Evolutionary conservation across 2,329 filamentous ascomycete genomes (phyloP), one percentile per base, ranked within the genome.

Genomic region (Didymella glomerata): DNA sequence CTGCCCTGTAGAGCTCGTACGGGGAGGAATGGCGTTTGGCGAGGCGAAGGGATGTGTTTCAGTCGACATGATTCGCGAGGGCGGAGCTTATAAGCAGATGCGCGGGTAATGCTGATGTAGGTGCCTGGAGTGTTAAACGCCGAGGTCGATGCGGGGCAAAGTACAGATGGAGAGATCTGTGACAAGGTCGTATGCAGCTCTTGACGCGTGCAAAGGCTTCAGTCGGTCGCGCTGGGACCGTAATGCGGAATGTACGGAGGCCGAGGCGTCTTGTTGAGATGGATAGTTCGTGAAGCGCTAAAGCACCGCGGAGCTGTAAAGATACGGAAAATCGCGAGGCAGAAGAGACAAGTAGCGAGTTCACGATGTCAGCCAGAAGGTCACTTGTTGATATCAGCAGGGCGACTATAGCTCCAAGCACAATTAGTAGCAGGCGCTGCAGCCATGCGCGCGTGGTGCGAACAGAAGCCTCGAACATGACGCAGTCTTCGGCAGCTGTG

Each of bases 11-110:
- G 75, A 77, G 65, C 70, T 74, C 14, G 75, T 77, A 61, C 76
- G 74, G 49, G 76, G 76, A 14, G 76, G 76, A 18, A 78, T 78
- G 22, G 74, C 76, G 68, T 78, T 78, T 34, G 76, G 76, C 24
- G 74, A 77, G 20, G 71, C 68, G 59, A 73, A 75, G 41, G 73
- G 73, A 59, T 71, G 71, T 57, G 57, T 58, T 25, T 44, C 49
- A 47, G 45, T 48, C 41, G 53, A 32, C 58, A 61, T 61, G 57
- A 28, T 45, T 51, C 42, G 50, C 13, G 41, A 28, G 18, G 24
- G 51, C 48, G 47, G 32, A 24, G 57, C 42, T 48, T 55, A 55
- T 59, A 34, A 47, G 46, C 28, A 41, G 32, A 30, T 40, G 49
- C 36, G 51, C 42, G 42, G 52, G 57, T 48, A 59, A 59, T 51